Conservation (phyloP, 768 basidiomycete species). For the Hericium alpestre region DNA sequence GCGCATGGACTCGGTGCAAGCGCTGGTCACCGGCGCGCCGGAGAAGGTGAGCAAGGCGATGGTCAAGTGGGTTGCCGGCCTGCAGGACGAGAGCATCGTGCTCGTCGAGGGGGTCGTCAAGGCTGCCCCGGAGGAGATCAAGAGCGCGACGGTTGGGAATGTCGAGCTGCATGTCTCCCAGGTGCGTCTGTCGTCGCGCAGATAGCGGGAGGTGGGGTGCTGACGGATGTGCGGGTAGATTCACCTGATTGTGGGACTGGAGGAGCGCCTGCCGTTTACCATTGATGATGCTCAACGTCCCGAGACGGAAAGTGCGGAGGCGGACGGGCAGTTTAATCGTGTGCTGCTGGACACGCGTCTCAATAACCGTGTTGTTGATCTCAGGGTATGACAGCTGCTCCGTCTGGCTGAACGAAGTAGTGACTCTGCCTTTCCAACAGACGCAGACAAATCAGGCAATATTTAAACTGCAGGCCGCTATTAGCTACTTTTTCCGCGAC, state of each 20-base stretch:
- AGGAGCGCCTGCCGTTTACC: constrained; percentile 77
- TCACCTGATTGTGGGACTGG: constrained; percentile 69
- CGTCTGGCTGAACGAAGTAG: background rate
- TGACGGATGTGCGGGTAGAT: constrained; percentile 36
- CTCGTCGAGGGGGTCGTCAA: constrained; percentile 78
- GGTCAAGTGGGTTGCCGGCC: constrained; percentile 79
- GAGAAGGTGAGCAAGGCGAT: constrained; percentile 90
- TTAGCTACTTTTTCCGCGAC: constrained; percentile 80
- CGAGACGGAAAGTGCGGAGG: constrained; percentile 57
- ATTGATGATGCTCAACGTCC: constrained; percentile 87
- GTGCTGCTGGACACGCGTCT: constrained; percentile 90
- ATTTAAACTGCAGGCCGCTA: constrained; percentile 84
- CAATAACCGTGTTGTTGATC: constrained; percentile 88
- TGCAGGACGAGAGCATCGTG: constrained; percentile 84
- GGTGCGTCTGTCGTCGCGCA: constrained; percentile 28
- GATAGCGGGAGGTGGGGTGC: background rate
- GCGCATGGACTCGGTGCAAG: constrained; percentile 78
- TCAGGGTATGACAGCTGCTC: constrained; percentile 48
- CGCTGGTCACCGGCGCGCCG: constrained; percentile 58
- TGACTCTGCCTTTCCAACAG: constrained; percentile 26
- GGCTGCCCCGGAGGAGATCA: constrained; percentile 75
- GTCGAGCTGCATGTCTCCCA: constrained; percentile 79
- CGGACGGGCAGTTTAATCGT: constrained; percentile 54
- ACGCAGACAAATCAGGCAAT: constrained; percentile 94
- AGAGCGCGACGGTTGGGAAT: constrained; percentile 80